phyloP scores from a whole-genome alignment of 176 grass and related monocot species.

The Tuctoria greenei region DNA sequence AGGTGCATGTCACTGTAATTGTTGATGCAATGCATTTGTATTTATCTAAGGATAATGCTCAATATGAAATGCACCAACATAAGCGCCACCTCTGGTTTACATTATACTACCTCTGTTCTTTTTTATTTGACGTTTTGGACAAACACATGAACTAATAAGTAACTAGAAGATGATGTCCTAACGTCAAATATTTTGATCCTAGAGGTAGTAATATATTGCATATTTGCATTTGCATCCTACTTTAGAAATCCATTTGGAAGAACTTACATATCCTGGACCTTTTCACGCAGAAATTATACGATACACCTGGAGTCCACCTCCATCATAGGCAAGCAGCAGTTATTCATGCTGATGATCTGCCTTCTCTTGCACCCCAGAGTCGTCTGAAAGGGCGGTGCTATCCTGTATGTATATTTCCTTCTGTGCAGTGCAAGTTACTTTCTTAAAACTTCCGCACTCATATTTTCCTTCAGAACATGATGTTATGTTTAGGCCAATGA shows the following conservation, averaged over 20 bases:
- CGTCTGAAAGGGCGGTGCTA: slow-evolving; percentile 65
- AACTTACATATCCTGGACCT: slow-evolving; percentile 32
- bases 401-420: slow-evolving; percentile 61
- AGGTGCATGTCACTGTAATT: not conserved
- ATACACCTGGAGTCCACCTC: slow-evolving; percentile 97
- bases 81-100: not conserved
- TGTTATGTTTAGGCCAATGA: slow-evolving; percentile 71
- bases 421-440: slow-evolving; percentile 26
- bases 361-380: slow-evolving; percentile 93
- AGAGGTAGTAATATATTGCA: not conserved
- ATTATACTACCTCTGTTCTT: too few relatives aligned
- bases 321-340: slow-evolving; percentile 95
- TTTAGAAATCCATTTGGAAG: not conserved
- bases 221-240: not conserved
- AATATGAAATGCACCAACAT: slow-evolving; percentile 1
- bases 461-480: slow-evolving; percentile 49
- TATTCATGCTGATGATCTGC: slow-evolving; percentile 82
- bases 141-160: too few relatives aligned
- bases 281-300: slow-evolving; percentile 73
- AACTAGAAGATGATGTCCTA: too few relatives aligned
- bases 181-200: too few relatives aligned
- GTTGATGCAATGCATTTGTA: not conserved
- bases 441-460: slow-evolving; percentile 36
- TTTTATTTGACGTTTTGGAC: too few relatives aligned
- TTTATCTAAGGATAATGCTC: not conserved